phyloP scores from a whole-genome alignment of 768 basidiomycete genomes.

The Termitomyces heimii region DNA sequence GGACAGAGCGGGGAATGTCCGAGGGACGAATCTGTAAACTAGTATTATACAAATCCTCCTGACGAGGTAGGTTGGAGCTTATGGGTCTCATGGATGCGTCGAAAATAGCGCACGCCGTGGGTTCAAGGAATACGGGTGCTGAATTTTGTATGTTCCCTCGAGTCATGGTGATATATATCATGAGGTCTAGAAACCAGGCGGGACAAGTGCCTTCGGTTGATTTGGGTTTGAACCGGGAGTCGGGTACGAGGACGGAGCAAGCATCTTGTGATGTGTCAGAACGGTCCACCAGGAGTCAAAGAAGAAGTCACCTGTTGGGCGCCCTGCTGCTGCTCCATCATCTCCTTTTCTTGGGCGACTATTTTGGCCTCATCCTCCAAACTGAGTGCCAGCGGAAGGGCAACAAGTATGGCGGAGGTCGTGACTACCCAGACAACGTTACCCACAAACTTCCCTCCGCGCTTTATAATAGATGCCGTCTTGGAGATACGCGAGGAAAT shows the following conservation, averaged over 20 bases:
- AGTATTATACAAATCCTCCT: constrained; percentile 12
- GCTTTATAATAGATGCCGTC: constrained; percentile 60
- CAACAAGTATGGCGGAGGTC: constrained; percentile 90
- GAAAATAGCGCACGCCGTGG: constrained; percentile 17
- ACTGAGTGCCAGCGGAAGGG: constrained; percentile 85
- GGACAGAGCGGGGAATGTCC: constrained; percentile 1
- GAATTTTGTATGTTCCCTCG: constrained; percentile 13
- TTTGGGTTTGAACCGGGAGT: constrained; percentile 26
- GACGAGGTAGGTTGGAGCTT: constrained; percentile 1
- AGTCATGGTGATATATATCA: constrained; percentile 5
- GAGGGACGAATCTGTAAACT: constrained; percentile 10
- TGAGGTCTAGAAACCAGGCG: constrained; percentile 71
- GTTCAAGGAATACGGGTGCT: constrained; percentile 11
- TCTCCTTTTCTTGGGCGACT: constrained; percentile 90
- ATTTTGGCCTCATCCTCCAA: constrained; percentile 96
- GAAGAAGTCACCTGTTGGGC: constrained; percentile 69
- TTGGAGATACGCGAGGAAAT: constrained; percentile 57
- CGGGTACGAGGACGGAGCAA: constrained; percentile 59
- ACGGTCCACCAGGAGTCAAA: constrained; percentile 7
- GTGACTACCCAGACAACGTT: constrained; percentile 94
- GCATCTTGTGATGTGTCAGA: constrained; percentile 48
- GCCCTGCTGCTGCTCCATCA: constrained; percentile 89
- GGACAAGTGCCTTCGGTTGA: constrained; percentile 61
- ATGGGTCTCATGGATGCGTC: constrained; percentile 3
- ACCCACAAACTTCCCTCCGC: constrained; percentile 67